phyloP scores from a whole-genome alignment of 2,329 filamentous ascomycete species.

The Fusarium sulawesiense region DNA sequence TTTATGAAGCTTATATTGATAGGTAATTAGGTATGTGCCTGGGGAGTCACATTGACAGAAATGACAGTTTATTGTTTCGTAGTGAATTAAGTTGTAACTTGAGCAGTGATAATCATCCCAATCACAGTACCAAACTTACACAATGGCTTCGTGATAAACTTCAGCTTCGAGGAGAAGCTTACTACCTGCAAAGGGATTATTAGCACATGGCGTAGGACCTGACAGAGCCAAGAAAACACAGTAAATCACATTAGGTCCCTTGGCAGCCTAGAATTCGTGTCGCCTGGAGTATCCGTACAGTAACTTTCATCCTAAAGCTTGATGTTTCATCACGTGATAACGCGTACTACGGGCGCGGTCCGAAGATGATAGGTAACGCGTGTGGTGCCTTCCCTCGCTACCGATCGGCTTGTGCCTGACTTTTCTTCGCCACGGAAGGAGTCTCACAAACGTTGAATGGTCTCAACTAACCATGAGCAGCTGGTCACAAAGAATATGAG shows the following conservation, averaged over 20 bases:
- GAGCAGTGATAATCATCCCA: not conserved
- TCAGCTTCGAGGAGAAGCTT: not conserved
- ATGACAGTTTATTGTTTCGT: not conserved
- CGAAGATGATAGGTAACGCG: constrained; percentile 17
- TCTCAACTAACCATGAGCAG: not conserved
- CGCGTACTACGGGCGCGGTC: constrained; percentile 42
- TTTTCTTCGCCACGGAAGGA: not conserved
- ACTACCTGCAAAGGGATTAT: not conserved
- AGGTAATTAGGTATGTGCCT: not conserved
- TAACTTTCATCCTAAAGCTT: not conserved
- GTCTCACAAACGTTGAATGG: not conserved
- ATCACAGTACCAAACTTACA: not conserved
- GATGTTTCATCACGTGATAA: constrained; percentile 28
- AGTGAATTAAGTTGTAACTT: not conserved
- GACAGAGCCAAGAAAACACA: not conserved
- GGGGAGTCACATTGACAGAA: not conserved
- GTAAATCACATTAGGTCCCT: not conserved
- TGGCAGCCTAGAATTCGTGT: not conserved
- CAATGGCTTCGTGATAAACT: not conserved
- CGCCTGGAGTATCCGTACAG: too few species aligned
- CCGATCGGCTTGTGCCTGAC: not conserved
- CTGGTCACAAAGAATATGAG: constrained; percentile 21
- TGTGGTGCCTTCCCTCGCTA: constrained; percentile 11
- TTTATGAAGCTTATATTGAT: not conserved
- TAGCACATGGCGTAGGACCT: not conserved